Conservation (phyloP, 805 yeast species). For the Barnettozyma wickerhamii region DNA sequence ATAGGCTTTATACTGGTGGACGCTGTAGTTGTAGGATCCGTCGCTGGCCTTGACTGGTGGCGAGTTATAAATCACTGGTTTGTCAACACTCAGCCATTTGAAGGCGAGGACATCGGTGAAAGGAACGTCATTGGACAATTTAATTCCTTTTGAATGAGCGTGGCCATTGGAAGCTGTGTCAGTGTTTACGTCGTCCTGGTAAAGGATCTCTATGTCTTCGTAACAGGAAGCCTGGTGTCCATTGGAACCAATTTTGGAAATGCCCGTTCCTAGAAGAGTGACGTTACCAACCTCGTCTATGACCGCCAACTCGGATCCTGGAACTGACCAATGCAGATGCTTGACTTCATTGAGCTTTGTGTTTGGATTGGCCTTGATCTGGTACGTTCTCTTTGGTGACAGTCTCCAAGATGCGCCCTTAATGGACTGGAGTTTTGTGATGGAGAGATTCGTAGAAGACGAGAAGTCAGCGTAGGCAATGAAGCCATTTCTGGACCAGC, state of each 20-base stretch:
- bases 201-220: slow-evolving; percentile 26
- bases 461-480: slow-evolving; percentile 61
- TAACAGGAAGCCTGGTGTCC: slow-evolving; percentile 23
- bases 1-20: slow-evolving; percentile 52
- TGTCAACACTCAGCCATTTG: slow-evolving; percentile 74
- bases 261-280: slow-evolving; percentile 51
- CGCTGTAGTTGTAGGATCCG: slow-evolving; percentile 46
- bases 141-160: neutral
- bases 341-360: slow-evolving; percentile 33
- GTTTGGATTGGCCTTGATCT: slow-evolving; percentile 22
- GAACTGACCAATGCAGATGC: slow-evolving; percentile 66
- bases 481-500: slow-evolving; percentile 82
- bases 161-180: neutral
- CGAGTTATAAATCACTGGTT: slow-evolving; percentile 54
- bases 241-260: slow-evolving; percentile 32
- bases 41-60: slow-evolving; percentile 44
- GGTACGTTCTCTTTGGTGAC: slow-evolving; percentile 21
- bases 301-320: slow-evolving; percentile 78
- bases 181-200: slow-evolving; percentile 32
- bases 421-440: slow-evolving; percentile 44
- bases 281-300: slow-evolving; percentile 69
- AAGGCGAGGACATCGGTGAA: slow-evolving; percentile 35
- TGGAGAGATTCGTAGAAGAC: slow-evolving; percentile 30
- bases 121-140: slow-evolving; percentile 22
- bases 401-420: slow-evolving; percentile 80